Evolutionary conservation across 2,329 filamentous ascomycete genomes (phyloP).

Genomic region (Aspergillus quadricinctus): DNA sequence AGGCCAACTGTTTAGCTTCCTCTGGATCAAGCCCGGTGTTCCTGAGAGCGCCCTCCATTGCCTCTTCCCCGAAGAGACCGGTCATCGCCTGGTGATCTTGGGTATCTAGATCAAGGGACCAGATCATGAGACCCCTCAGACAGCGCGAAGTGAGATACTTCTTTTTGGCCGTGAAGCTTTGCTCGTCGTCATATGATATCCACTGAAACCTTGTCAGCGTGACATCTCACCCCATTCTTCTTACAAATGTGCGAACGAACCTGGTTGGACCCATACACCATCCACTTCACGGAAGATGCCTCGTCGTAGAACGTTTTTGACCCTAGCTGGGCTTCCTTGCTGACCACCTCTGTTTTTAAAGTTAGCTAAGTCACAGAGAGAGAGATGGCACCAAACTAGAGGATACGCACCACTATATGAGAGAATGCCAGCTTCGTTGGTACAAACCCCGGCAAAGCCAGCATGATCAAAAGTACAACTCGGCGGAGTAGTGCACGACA

Average conservation of each 20-base stretch:
- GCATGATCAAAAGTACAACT: not conserved
- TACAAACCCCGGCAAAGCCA: constrained; percentile 28
- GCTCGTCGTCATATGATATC: constrained; percentile 12
- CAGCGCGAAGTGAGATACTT: constrained; percentile 22
- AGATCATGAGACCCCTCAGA: constrained; percentile 24
- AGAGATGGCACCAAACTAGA: not conserved
- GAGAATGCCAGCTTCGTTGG: constrained; percentile 35
- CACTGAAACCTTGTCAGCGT: not conserved
- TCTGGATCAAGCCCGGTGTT: not conserved
- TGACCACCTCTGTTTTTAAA: not conserved
- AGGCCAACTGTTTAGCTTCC: not conserved
- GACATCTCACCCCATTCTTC: not conserved
- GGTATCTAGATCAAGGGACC: constrained; percentile 28
- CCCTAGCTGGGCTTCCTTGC: not conserved
- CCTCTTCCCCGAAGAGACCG: constrained; percentile 17
- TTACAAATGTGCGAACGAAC: not conserved
- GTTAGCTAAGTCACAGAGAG: not conserved
- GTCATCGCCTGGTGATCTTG: constrained; percentile 16
- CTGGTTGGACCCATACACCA: not conserved
- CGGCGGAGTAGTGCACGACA: not conserved
- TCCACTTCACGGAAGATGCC: not conserved
- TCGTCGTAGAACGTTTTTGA: constrained; percentile 6
- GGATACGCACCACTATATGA: not conserved
- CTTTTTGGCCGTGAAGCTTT: constrained; percentile 21
- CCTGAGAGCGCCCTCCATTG: constrained; percentile 2